phyloP scores from a whole-genome alignment of 495 filamentous ascomycete species.

The Talaromyces nanjingensis region DNA sequence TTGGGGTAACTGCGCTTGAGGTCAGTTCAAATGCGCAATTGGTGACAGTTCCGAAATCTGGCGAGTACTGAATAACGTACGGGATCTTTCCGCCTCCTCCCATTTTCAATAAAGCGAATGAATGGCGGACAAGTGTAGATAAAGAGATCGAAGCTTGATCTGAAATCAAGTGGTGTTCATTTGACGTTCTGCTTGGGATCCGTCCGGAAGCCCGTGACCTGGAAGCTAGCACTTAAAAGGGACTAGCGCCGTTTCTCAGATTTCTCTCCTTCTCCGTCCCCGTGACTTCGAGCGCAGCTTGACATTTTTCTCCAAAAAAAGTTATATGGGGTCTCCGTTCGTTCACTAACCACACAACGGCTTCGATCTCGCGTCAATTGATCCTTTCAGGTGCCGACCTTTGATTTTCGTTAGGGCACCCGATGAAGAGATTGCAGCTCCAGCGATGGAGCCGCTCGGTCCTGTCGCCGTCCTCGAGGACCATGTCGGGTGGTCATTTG shows the following conservation, averaged over 20 bases:
- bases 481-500: conserved; percentile 42
- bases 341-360: not conserved
- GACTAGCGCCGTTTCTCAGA: conserved; percentile 21
- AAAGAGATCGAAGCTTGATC: conserved; percentile 8
- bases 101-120: conserved; percentile 34
- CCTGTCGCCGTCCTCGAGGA: conserved; percentile 48
- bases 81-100: conserved; percentile 75
- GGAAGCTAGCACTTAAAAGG: conserved; percentile 11
- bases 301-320: conserved; percentile 32
- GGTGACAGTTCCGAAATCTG: not conserved
- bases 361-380: not conserved
- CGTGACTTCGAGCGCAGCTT: conserved; percentile 39
- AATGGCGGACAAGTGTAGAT: conserved; percentile 13
- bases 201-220: conserved; percentile 16
- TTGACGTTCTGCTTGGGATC: not conserved
- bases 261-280: conserved; percentile 33
- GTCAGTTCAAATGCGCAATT: conserved; percentile 17
- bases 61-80: conserved; percentile 46
- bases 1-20: conserved; percentile 73
- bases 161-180: conserved; percentile 8
- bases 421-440: conserved; percentile 66
- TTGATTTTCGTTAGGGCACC: conserved; percentile 11
- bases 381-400: not conserved
- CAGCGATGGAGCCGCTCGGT: conserved; percentile 66
- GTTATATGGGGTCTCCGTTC: not conserved